Evolutionary conservation across 371 early-diverging fungal species (phyloP), one percentile per base, ranked within the genome.

Genomic region (Mucor piriformis): DNA sequence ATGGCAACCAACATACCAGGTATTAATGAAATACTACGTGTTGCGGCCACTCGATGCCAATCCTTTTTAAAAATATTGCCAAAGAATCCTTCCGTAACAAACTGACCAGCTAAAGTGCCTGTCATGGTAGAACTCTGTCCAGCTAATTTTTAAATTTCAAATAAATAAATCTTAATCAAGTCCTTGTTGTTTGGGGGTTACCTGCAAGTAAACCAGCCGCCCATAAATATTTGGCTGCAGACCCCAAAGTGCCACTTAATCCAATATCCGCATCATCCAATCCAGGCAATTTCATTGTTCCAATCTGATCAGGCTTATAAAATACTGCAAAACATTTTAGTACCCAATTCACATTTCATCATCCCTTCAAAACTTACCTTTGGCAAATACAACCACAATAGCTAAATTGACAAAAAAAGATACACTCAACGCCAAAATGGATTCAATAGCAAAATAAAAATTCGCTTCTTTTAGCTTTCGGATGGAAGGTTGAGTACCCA

Each of bases 81-180:
- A 72, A 80, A 82, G 65, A 89, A 89, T 0, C 90, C 90, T 62
- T 88, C 87, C 16, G 84, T 84, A 4, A 91, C 89, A 72, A 83
- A 86, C 62, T 90, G 90, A 3, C 91, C 90, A 27, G 88, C 88
- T 44, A 91, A 62, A 16, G 90, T 90, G 24, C 89, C 88, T 6
- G 91, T 85, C 83, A 91, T 86, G 12, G 90, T 88, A 7, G 86
- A 83, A 57, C 83, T 86, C 69, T 90, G 91, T 15, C 89, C 90
- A 27, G 87, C 85, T 64, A 57, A 47, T n/a, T 46, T 11, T 27
- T 43, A 10, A n/a, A n/a, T n/a, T n/a, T n/a, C n/a, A n/a, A n/a
- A n/a, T n/a, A n/a, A n/a, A n/a, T n/a, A n/a, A n/a, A n/a, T n/a
- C n/a, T n/a, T n/a, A n/a, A n/a, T n/a, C n/a, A n/a, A n/a, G n/a